These are phyloP conservation scores for Metarhizium album DNA, from an alignment of 2,329 filamentous ascomycete species.

Conservation along the genomic window DNA sequence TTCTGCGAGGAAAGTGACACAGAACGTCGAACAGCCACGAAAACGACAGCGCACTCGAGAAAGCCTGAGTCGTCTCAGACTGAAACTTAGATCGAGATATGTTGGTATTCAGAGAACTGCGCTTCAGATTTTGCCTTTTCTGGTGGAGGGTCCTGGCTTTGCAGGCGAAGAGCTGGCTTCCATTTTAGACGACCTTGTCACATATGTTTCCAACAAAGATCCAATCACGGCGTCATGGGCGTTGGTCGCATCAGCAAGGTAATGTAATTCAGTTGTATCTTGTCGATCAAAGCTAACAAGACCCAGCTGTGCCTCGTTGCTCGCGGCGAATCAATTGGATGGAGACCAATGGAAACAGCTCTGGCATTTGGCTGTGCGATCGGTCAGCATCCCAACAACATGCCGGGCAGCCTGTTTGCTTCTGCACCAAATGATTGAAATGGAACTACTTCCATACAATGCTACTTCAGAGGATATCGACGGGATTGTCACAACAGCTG, in stretches of 20 bases:
- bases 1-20: conserved; percentile 13
- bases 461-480: conserved; percentile 59
- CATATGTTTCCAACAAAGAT: conserved; percentile 60
- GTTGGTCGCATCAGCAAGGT: conserved; percentile 73
- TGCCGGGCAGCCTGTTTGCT: conserved; percentile 71
- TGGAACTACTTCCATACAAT: conserved; percentile 55
- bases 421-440: conserved; percentile 56
- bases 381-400: conserved; percentile 56
- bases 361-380: conserved; percentile 65
- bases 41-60: conserved; percentile 39
- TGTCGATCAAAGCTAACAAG: conserved; percentile 11
- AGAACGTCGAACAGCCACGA: conserved; percentile 35
- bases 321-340: conserved; percentile 23
- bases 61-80: conserved; percentile 33
- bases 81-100: conserved; percentile 36
- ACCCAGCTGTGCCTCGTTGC: conserved; percentile 20
- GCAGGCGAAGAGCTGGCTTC: conserved; percentile 40
- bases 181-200: conserved; percentile 46
- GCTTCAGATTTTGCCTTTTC: conserved; percentile 47
- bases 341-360: conserved; percentile 53
- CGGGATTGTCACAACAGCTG: conserved; percentile 62
- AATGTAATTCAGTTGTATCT: conserved; percentile 15
- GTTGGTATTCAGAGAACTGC: conserved; percentile 36
- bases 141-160: conserved; percentile 35
- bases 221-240: conserved; percentile 63